A percentile compares a stretch with the other conserved stretches of the same genome.
Conservation (phyloP, 2,329 filamentous ascomycete genomes). For the Aspergillus glaucus region DNA sequence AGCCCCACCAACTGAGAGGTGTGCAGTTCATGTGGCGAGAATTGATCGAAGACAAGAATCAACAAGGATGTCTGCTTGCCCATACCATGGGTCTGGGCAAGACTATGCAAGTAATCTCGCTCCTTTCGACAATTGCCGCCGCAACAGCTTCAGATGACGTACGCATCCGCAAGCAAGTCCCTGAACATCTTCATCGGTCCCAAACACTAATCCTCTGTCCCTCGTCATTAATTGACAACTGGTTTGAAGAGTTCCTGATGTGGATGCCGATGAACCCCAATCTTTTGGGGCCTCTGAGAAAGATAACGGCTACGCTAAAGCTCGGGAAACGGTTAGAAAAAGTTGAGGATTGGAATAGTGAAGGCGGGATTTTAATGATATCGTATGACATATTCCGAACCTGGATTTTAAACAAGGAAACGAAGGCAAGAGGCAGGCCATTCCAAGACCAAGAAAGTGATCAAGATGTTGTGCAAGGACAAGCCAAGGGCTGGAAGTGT, state of each 20-base stretch:
- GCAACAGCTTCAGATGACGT: conserved; percentile 56
- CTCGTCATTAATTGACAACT: conserved; percentile 69
- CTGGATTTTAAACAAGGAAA: conserved; percentile 33
- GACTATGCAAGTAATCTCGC: conserved; percentile 81
- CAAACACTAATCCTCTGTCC: conserved; percentile 71
- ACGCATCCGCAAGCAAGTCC: conserved; percentile 59
- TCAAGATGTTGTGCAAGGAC: background rate
- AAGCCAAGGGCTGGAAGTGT: conserved; percentile 5
- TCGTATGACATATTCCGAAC: conserved; percentile 65
- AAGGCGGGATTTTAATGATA: conserved; percentile 69
- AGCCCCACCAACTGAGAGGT: conserved; percentile 73
- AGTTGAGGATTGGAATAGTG: conserved; percentile 54
- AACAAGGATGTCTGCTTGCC: conserved; percentile 73
- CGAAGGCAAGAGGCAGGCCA: conserved; percentile 10
- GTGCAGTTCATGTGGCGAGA: conserved; percentile 87
- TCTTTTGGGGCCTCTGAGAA: conserved; percentile 50
- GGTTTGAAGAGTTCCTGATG: conserved; percentile 66
- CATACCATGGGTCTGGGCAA: conserved; percentile 92
- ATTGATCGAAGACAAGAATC: conserved; percentile 56
- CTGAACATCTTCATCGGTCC: conserved; percentile 54
- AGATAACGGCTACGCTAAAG: conserved; percentile 44
- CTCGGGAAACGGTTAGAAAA: conserved; percentile 36
- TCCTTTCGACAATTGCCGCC: conserved; percentile 69
- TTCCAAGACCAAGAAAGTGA: background rate
- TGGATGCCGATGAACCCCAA: conserved; percentile 56